Evolutionary conservation across 75 land plant species (phyloP), one percentile per base, ranked within the genome.

Genomic region (Isoetes taiwanensis): DNA sequence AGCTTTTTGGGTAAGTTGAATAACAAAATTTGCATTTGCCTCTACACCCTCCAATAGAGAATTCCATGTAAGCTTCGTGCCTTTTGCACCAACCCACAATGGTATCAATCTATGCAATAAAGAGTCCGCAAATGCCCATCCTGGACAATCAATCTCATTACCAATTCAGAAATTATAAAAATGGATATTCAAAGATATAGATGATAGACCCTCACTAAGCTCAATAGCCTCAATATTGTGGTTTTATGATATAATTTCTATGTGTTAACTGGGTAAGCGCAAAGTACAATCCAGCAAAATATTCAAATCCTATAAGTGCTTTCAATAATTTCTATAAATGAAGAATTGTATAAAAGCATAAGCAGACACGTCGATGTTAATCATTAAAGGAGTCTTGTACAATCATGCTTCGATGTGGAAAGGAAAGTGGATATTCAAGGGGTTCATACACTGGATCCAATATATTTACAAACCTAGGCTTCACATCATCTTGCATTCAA

Each of bases 61-160:
- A 37, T 87, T 95, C 98, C 95, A 93, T 21, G 98, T 87, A 43
- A 93, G 87, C 43, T 93, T 95, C 26, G 83, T 52, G 28, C 98
- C 98, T 57, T 79, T 80, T 31, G 98, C 98, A 28, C 98, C 98
- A 4, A 93, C 79, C 98, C 98, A 93, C 42, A 93, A 78, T 26
- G 98, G 98, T 57, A 82, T 81, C 61, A 93, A 39, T 69, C 89
- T 72, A 60, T 93, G 95, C 16, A 93, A 61, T 9, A 93, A 68
- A 38, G 98, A 77, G 73, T 93, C 98, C 3, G 98, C 95, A 77
- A 93, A 93, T 35, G 98, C 98, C 95, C 98, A 93, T 4, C 97
- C 97, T 86, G 63, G 46, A 53, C 57, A 59, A 53, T 34, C 2
- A 23, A 57, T 57, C 37, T 30, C 21, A 37, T 27, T 5, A 27